Evolutionary conservation across 176 grass and related monocot genomes (phyloP), one percentile per base, ranked within the genome.

Genomic region (Ananas comosus): DNA sequence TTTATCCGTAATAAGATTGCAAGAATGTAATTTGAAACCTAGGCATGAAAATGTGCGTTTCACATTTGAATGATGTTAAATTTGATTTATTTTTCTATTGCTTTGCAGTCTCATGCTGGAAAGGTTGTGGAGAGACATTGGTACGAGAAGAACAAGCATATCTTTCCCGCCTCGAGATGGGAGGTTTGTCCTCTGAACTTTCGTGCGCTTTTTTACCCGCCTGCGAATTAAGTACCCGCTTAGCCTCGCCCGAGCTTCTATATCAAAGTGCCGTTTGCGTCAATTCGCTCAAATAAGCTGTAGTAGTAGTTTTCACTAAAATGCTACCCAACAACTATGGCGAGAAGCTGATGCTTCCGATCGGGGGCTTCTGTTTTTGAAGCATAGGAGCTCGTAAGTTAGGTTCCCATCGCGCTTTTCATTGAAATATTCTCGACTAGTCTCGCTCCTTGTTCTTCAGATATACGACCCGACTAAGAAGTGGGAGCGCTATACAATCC

Each of bases 81-180:
- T 10, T 61, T 19, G 10, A 61, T 61, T 9, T 59, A 21, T 59
- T 18, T 47, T 52, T 53, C 10, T 53, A 6, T 11, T 53, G 19
- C 7, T 58, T 23, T 90, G 63, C 75, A 99, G 94, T 99, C 94
- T 61, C 94, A 93, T 64, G 94, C 90, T 48, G 94, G 94, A 24
- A 99, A 99, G 70, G 94, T 99, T 19, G 94, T 93, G 42, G 90
- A 99, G 75, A 91, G 94, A 56, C 94, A 99, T 72, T 99, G 94
- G 90, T 99, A 91, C 2, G 94, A 99, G 80, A 99, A 99, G 51
- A 99, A 99, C 76, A 99, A 93, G 67, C 94, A 99, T 56, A 99
- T 99, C 81, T 99, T 99, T 68, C 89, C 89, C 25, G 90, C 94
- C n/a, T 99, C 90, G 11, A 91, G 94, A 99, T 99, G 94, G 90